A percentile compares a stretch with the other conserved stretches of the same genome.
Evolutionary conservation across 257 asterid species (phyloP).

Genomic region (Mitragyna speciosa): DNA sequence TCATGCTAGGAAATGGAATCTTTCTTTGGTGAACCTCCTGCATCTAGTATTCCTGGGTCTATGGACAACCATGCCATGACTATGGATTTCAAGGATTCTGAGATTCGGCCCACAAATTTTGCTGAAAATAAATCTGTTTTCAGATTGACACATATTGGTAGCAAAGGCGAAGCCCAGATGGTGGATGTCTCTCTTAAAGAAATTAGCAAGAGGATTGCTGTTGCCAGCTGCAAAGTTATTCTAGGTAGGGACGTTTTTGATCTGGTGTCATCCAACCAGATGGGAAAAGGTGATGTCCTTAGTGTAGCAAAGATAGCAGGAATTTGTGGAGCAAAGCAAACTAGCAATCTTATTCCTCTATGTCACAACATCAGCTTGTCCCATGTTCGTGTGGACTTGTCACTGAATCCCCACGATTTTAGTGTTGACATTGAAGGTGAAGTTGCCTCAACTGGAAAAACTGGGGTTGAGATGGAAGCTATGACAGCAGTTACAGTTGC

Average conservation of each 20-base stretch:
- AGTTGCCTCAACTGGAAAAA: constrained; percentile 56
- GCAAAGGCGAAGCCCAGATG: constrained; percentile 78
- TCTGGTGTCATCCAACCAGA: constrained; percentile 71
- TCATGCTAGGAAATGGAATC: constrained; percentile 78
- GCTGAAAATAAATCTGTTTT: constrained; percentile 23
- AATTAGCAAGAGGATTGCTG: constrained; percentile 58
- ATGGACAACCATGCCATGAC: constrained; percentile 31
- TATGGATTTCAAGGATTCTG: constrained; percentile 30
- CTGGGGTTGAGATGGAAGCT: constrained; percentile 97
- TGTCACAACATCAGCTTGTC: constrained; percentile 76
- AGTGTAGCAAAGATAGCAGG: constrained; percentile 81
- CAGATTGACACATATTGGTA: constrained; percentile 57
- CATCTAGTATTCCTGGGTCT: constrained; percentile 51
- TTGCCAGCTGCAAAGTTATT: constrained; percentile 76
- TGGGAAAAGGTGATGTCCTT: constrained; percentile 83
- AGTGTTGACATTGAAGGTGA: constrained; percentile 66
- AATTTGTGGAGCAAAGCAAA: constrained; percentile 71
- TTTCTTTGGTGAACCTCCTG: constrained; percentile 75
- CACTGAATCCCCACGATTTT: constrained; percentile 45
- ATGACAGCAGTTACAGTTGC: constrained; percentile 72
- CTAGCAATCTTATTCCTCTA: constrained; percentile 74
- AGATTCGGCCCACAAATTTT: constrained; percentile 12
- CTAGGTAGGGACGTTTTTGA: constrained; percentile 62
- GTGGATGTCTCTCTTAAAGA: constrained; percentile 73
- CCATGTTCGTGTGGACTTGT: constrained; percentile 53